Evolutionary conservation across 2,329 filamentous ascomycete species (phyloP), one percentile per base, ranked within the genome.

Genomic region (Magnaporthiopsis poae): DNA sequence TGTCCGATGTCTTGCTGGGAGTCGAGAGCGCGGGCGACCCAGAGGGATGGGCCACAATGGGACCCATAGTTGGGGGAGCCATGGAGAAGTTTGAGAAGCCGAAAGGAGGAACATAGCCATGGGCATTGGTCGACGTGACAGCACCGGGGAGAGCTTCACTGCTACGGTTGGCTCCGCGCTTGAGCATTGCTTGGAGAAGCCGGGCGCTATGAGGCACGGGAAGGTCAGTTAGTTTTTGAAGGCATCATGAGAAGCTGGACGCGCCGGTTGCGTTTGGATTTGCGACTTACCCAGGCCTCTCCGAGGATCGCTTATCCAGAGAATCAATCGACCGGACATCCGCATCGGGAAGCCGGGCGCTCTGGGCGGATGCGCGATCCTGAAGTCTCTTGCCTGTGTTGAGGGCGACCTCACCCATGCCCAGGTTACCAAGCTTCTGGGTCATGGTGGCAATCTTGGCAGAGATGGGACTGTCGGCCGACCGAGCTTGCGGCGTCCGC

Each of bases 71-170:
- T 60, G 82, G 80, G 25, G 82, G 82, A 60, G 64, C 64, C 29
- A 62, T 56, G 25, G 64, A 65, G 33, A 65, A 65, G 25, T 35
- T 62, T 60, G 64, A 65, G 56, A 46, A 65, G 27, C 27, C 39
- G 60, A 61, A 65, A n/a, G 64, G 27, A 25, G 64, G 64, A 11
- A 86, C 75, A 60, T 82, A 79, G 13, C 82, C 83, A 29, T 80
- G 81, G 7, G 80, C 83, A 11, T 81, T 85, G 60, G 79, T 81
- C 1, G 83, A 81, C 1, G 82, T 82, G 62, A 85, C 76, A 15
- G 82, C 75, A 60, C 82, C 77, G 52, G 73, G 72, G 35, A 73
- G 66, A 8, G 68, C 72, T 27, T 73, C 72, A 36, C 66, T 72
- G 66, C 79, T 83, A 7, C 67, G 60, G 8, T 82, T 75, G 60